phyloP scores from a whole-genome alignment of 2,329 filamentous ascomycete genomes.

The Colletotrichum sansevieriae region DNA sequence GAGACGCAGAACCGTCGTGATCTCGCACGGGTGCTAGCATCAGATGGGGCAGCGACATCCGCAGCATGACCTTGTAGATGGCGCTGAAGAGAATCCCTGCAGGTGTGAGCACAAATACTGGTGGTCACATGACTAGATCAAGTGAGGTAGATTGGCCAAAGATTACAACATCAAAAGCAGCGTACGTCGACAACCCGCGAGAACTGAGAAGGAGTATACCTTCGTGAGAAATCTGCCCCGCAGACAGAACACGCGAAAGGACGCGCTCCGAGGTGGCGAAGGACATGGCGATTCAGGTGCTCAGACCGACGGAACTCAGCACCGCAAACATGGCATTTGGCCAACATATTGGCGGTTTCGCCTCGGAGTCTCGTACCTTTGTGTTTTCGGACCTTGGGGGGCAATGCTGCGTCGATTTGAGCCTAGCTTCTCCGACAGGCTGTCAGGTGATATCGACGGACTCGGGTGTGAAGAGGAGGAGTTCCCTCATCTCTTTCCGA shows the following conservation, averaged over 20 bases:
- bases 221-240: conserved; percentile 6
- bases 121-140: too few relatives aligned
- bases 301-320: conserved; percentile 28
- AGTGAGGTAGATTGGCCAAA: too few relatives aligned
- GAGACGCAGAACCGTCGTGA: background rate
- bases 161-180: too few relatives aligned
- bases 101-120: background rate
- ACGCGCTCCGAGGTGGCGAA: conserved; percentile 21
- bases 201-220: background rate
- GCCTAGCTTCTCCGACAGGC: too few relatives aligned
- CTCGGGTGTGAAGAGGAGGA: too few relatives aligned
- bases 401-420: too few relatives aligned
- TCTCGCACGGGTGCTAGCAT: background rate
- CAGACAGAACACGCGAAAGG: conserved; percentile 17
- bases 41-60: fast-evolving
- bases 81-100: background rate
- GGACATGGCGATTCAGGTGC: conserved; percentile 20
- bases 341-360: background rate
- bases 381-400: background rate
- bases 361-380: background rate
- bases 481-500: too few relatives aligned
- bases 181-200: too few relatives aligned
- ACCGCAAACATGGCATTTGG: conserved; percentile 22
- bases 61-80: background rate
- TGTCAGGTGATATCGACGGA: too few relatives aligned